Evolutionary conservation across 1,284 basidiomycete species (phyloP).

Genomic region (Pseudozyma hubeiensis): DNA sequence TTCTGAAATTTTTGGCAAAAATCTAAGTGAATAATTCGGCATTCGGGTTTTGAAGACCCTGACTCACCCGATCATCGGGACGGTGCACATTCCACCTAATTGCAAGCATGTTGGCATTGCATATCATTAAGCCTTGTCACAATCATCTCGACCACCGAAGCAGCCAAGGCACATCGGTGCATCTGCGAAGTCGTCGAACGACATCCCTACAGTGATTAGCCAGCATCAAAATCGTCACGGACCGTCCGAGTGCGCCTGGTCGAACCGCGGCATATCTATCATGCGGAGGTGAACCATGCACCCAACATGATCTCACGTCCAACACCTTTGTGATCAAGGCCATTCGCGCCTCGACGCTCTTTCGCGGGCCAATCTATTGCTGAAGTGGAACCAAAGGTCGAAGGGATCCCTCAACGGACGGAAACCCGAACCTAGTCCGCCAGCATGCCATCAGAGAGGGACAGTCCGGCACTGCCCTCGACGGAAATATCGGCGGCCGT

Average conservation of each 20-base stretch:
- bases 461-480: conserved; percentile 31
- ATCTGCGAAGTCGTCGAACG: background rate
- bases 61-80: conserved; percentile 32
- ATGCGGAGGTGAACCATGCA: conserved; percentile 7
- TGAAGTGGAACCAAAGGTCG: too few relatives aligned
- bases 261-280: background rate
- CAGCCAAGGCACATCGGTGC: too few relatives aligned
- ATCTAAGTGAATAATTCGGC: conserved; percentile 13
- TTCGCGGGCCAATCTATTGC: background rate
- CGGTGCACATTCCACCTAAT: conserved; percentile 2
- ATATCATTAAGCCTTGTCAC: background rate
- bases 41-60: conserved; percentile 13
- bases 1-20: conserved; percentile 4
- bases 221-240: background rate
- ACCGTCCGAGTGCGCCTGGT: background rate
- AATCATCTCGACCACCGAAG: background rate
- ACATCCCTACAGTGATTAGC: background rate
- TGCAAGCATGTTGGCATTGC: conserved; percentile 12
- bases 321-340: conserved; percentile 1
- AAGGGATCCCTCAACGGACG: too few relatives aligned
- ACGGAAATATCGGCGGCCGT: conserved; percentile 37
- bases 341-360: background rate
- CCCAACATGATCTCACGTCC: conserved; percentile 7
- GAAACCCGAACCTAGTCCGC: too few relatives aligned
- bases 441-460: conserved; percentile 18